These are phyloP conservation scores for Amylostereum areolatum DNA, from an alignment of 1,284 basidiomycete species.

Conservation along the genomic window DNA sequence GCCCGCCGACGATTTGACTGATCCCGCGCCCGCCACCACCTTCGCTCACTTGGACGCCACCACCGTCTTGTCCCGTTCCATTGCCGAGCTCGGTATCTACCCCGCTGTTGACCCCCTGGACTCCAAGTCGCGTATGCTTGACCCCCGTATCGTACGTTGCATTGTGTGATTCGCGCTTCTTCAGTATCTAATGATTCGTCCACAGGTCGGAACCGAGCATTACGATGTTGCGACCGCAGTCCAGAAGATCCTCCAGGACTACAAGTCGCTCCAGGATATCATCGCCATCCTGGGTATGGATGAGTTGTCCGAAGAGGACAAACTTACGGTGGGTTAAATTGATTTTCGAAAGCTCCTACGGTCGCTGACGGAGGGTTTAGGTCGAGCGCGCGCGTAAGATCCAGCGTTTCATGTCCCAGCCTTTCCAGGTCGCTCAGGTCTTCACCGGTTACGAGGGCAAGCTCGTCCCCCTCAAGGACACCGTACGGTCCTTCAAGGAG, in stretches of 20 bases:
- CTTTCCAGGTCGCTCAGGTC: constrained; percentile 98
- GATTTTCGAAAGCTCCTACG: constrained; percentile 1
- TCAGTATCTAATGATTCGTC: constrained; percentile 2
- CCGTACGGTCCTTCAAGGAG: constrained; percentile 91
- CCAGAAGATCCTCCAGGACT: constrained; percentile 98
- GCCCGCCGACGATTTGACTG: constrained; percentile 99
- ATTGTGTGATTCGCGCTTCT: neutral
- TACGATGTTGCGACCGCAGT: constrained; percentile 93
- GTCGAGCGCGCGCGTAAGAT: constrained; percentile 88
- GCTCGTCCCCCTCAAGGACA: constrained; percentile 91
- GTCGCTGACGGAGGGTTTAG: constrained; percentile 27
- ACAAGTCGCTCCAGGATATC: constrained; percentile 98
- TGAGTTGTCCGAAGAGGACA: constrained; percentile 99
- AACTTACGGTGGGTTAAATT: constrained; percentile 75
- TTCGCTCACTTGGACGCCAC: constrained; percentile 99
- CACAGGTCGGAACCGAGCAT: constrained; percentile 77
- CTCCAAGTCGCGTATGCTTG: constrained; percentile 99
- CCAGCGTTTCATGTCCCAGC: constrained; percentile 99
- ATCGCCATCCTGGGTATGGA: constrained; percentile 99
- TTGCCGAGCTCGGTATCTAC: constrained; percentile 99
- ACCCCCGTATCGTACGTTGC: constrained; percentile 89
- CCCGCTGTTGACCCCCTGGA: constrained; percentile 99
- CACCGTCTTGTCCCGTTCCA: constrained; percentile 96
- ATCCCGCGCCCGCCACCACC: constrained; percentile 98
- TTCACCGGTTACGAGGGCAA: constrained; percentile 99